Base-by-base conservation (phyloP, 2,329 filamentous ascomycete species). In the Epichloe amarillans region DNA sequence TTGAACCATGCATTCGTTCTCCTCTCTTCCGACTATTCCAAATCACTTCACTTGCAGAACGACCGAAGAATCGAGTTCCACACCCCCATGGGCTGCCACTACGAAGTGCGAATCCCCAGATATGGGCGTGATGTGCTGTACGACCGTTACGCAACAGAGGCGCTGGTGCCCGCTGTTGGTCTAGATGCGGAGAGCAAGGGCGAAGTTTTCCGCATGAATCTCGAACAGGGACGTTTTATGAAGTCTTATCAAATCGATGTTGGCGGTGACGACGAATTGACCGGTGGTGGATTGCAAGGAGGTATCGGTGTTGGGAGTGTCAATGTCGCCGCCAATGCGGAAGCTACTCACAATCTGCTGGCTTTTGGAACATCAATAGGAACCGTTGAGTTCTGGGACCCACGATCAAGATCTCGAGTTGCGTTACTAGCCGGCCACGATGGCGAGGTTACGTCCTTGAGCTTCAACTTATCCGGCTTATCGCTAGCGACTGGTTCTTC, bases 321-420 rank as follows among this genome's bases (percentile, higher is more conserved):
- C 49, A 96, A 97, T 62, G 83, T 83, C 7, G 91, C 82, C 12
- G 84, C 90, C 3, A 80, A 95, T 53, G 93, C 93, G 3, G 88
- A 96, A 63, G 79, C 84, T 40, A 90, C 86, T 46, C 93, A 98
- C 65, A 93, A 93, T 51, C 74, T 98, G 4, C 76, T 90, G 36
- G 90, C 91, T 0, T 98, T 98, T 60, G 93, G 94, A 49, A 98
- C 93, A 1, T 90, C 88, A 3, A 72, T 93, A 51, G 91, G 93
- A n/a, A 95, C 91, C 1, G 88, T 97, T 26, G 93, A 98, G 64
- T 91, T 97, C 62, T 98, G 90, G 88, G 93, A 98, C 64, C 79
- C 90, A 1, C 79, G 93, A 53, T 89, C 86, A 33, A 84, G 88
- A 62, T 84, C 84, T 50, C 77, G 88, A 52, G 85, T 91, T 11